Conservation (phyloP, 192 early-diverging fungal species). For the Mortierella alpina region DNA sequence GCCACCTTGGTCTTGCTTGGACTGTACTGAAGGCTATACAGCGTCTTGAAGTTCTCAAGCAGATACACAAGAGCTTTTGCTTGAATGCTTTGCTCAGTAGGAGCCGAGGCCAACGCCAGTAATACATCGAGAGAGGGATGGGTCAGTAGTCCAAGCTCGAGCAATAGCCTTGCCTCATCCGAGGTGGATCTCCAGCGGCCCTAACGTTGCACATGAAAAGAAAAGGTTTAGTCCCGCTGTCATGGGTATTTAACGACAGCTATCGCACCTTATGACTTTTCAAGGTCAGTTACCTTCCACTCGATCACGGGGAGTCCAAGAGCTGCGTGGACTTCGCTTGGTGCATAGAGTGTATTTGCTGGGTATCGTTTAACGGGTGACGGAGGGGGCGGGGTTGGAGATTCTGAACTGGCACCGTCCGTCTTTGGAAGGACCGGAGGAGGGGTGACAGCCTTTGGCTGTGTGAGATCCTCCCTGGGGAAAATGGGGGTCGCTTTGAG, state of each 20-base stretch:
- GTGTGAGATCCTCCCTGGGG: slow-evolving; percentile 61
- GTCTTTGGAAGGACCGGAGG: slow-evolving; percentile 22
- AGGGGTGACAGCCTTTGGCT: background rate
- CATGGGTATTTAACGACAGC: background rate
- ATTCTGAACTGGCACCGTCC: slow-evolving; percentile 5
- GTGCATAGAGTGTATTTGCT: slow-evolving; percentile 75
- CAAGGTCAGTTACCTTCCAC: slow-evolving; percentile 63
- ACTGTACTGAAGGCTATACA: slow-evolving; percentile 68
- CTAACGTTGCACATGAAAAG: background rate
- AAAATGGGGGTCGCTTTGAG: slow-evolving; percentile 76
- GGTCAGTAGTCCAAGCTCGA: slow-evolving; percentile 60
- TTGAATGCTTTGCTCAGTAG: slow-evolving; percentile 46
- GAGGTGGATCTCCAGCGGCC: slow-evolving; percentile 34
- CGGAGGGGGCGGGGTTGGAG: slow-evolving; percentile 27
- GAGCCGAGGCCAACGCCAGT: slow-evolving; percentile 52
- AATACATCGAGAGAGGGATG: slow-evolving; percentile 55
- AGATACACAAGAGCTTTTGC: slow-evolving; percentile 74
- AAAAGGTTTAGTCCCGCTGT: background rate
- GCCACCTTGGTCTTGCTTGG: slow-evolving; percentile 52
- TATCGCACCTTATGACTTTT: no score
- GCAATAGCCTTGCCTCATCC: slow-evolving; percentile 56
- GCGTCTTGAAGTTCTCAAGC: slow-evolving; percentile 69
- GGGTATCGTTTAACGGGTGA: slow-evolving; percentile 58
- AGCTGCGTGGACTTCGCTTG: slow-evolving; percentile 63
- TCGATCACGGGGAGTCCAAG: slow-evolving; percentile 75